A percentile compares a stretch with the other conserved stretches of the same genome.
These are phyloP conservation scores for Thelonectria rubi DNA, from an alignment of 2,329 filamentous ascomycete species.

Conservation along the genomic window DNA sequence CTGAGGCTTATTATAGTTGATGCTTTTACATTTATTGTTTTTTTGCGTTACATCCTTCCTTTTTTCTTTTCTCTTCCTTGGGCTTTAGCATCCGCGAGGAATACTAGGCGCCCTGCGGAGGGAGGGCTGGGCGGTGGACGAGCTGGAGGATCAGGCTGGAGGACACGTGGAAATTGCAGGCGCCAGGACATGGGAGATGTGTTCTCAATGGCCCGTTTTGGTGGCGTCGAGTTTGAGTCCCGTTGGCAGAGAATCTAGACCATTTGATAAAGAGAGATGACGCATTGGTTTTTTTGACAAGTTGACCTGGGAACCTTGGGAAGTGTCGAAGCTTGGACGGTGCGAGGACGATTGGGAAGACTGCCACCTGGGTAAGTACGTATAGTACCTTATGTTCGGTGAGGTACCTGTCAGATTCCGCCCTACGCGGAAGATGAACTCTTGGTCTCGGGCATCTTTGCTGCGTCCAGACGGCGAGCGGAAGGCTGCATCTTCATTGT, in stretches of 20 bases:
- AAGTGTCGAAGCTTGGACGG: neutral
- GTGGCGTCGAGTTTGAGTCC: slow-evolving; percentile 24
- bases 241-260: slow-evolving; percentile 39
- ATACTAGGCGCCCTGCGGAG: slow-evolving; percentile 3
- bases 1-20: slow-evolving; percentile 38
- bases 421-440: neutral
- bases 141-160: neutral
- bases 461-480: neutral
- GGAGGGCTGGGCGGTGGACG: slow-evolving; percentile 1
- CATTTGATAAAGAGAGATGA: slow-evolving; percentile 37
- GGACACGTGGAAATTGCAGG: slow-evolving; percentile 16
- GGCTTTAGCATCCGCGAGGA: slow-evolving; percentile 24
- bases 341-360: no score
- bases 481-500: slow-evolving; percentile 11
- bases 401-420: neutral
- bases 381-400: neutral
- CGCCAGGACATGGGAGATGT: slow-evolving; percentile 9
- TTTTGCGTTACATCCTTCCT: slow-evolving; percentile 25
- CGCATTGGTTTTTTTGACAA: slow-evolving; percentile 3
- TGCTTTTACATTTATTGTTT: slow-evolving; percentile 30
- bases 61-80: slow-evolving; percentile 28
- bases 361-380: neutral
- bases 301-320: neutral
- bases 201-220: slow-evolving; percentile 5
- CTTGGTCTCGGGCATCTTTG: neutral